These are phyloP conservation scores for Geosmithia morbida DNA, from an alignment of 2,329 filamentous ascomycete species.

Conservation along the genomic window DNA sequence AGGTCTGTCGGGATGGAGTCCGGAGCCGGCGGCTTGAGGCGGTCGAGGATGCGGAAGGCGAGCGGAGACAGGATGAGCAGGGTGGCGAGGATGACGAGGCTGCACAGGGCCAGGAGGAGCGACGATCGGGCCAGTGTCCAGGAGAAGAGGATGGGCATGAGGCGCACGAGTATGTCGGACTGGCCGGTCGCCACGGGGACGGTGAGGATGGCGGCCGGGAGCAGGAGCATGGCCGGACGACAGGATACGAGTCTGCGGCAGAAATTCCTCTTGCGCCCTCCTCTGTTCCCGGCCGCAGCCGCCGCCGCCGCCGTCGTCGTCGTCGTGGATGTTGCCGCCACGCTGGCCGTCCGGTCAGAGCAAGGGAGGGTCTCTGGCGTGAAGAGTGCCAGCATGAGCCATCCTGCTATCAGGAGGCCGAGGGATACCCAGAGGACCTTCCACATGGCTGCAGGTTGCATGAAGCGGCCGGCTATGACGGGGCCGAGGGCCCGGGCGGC, in stretches of 20 bases:
- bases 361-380: constrained; percentile 9
- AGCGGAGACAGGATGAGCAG: constrained; percentile 9
- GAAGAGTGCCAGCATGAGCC: constrained; percentile 5
- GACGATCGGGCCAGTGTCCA: constrained; percentile 8
- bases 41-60: constrained; percentile 4
- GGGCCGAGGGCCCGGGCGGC: constrained; percentile 8
- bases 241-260: constrained; percentile 6
- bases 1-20: constrained; percentile 1
- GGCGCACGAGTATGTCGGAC: constrained; percentile 8
- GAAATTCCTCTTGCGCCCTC: background rate
- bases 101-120: constrained; percentile 10
- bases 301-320: background rate
- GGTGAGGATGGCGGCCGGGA: constrained; percentile 9
- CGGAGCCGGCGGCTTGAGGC: constrained; percentile 3
- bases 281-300: background rate
- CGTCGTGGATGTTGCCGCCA: background rate
- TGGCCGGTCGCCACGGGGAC: constrained; percentile 9
- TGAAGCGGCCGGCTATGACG: constrained; percentile 6
- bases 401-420: constrained; percentile 6
- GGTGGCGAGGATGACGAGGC: constrained; percentile 8
- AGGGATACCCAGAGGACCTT: constrained; percentile 8
- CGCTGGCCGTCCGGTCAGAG: background rate
- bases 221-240: constrained; percentile 7
- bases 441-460: constrained; percentile 6
- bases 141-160: constrained; percentile 12